phyloP scores from a whole-genome alignment of 768 basidiomycete species.

The Dacryopinax primogenitus region DNA sequence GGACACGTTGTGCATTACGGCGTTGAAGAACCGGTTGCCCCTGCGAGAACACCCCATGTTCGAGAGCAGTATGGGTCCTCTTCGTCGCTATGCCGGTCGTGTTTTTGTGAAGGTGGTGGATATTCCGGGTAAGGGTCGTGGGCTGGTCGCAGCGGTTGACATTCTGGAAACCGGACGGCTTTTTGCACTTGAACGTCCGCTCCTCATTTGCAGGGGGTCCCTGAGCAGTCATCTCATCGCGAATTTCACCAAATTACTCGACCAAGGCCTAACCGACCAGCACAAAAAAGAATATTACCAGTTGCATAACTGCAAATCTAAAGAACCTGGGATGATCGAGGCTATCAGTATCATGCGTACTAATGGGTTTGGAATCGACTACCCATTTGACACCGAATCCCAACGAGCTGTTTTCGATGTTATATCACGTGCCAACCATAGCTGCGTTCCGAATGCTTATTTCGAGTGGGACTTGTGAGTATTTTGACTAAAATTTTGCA shows the following conservation, averaged over 20 bases:
- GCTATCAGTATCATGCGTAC: neutral
- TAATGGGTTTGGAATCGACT: neutral
- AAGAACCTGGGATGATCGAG: neutral
- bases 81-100: neutral
- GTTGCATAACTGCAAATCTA: neutral
- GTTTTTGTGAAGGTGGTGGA: neutral
- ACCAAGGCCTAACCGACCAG: neutral
- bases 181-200: neutral
- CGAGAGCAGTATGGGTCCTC: neutral
- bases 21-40: neutral
- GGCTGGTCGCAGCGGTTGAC: neutral
- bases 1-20: neutral
- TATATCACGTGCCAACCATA: neutral
- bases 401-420: neutral
- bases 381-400: neutral
- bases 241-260: neutral
- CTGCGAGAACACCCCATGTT: neutral
- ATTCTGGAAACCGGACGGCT: neutral
- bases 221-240: neutral
- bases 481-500: neutral
- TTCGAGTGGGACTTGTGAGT: neutral
- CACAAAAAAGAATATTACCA: neutral
- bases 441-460: neutral
- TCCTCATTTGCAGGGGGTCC: neutral
- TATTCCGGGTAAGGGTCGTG: neutral